These are phyloP conservation scores for Coemansia reversa DNA, from an alignment of 192 early-diverging fungal genomes.

Conservation along the genomic window DNA sequence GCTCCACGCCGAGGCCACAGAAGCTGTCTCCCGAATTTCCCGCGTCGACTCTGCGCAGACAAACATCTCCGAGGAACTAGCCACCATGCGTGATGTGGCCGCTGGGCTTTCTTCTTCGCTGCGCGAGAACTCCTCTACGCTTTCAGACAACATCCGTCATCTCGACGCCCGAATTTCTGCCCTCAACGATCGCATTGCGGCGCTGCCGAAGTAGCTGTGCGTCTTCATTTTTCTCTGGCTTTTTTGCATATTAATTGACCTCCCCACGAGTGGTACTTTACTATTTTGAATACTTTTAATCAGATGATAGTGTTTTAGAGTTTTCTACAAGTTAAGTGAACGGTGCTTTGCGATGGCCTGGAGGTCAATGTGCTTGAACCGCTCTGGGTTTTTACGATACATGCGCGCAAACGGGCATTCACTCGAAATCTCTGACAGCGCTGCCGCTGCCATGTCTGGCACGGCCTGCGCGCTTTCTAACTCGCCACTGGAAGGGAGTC, in stretches of 20 bases:
- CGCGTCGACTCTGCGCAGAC: slow-evolving; percentile 70
- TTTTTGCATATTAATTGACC: background rate
- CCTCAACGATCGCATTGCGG: slow-evolving; percentile 59
- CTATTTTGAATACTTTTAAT: background rate
- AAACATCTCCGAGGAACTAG: slow-evolving; percentile 65
- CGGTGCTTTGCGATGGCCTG: slow-evolving; percentile 26
- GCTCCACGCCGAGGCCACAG: slow-evolving; percentile 79
- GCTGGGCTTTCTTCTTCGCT: slow-evolving; percentile 57
- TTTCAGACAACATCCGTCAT: slow-evolving; percentile 64
- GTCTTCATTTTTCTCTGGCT: slow-evolving; percentile 2
- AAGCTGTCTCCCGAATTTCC: slow-evolving; percentile 72
- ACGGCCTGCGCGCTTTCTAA: background rate
- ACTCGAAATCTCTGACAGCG: slow-evolving; percentile 13
- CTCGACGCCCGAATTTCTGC: slow-evolving; percentile 66
- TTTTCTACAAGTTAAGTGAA: slow-evolving; percentile 20
- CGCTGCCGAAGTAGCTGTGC: slow-evolving; percentile 14
- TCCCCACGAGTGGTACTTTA: background rate
- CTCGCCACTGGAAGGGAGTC: background rate
- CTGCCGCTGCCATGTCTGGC: background rate
- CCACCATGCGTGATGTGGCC: slow-evolving; percentile 61
- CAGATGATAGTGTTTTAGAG: background rate
- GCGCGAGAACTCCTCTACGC: slow-evolving; percentile 58
- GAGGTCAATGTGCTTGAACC: slow-evolving; percentile 39
- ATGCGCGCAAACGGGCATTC: slow-evolving; percentile 52
- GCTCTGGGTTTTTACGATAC: slow-evolving; percentile 47